phyloP scores from a whole-genome alignment of 202 grass and related monocot genomes.

The Setaria italica region DNA sequence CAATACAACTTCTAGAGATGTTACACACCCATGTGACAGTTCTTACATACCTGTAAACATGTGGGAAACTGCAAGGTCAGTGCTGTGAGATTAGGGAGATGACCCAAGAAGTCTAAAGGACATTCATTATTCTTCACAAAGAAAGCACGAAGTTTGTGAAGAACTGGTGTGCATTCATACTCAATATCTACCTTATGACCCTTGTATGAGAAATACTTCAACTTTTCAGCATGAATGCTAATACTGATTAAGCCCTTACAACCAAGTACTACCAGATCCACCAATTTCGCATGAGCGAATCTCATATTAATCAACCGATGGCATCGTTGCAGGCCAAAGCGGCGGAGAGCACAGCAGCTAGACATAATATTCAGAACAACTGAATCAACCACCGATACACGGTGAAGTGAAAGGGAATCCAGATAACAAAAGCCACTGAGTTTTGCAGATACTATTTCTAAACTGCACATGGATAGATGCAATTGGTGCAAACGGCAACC shows the following conservation, averaged over 20 bases:
- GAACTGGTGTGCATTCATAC: background rate
- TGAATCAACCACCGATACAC: constrained; percentile 8
- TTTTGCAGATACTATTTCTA: too few relatives aligned
- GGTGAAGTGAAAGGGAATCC: background rate
- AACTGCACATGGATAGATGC: background rate
- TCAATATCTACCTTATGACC: background rate
- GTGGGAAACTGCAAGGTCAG: background rate
- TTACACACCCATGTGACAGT: background rate
- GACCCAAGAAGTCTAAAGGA: constrained; percentile 21
- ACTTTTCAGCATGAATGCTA: constrained; percentile 23
- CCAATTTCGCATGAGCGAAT: background rate
- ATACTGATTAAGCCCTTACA: background rate
- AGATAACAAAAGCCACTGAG: background rate
- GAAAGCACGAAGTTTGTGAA: background rate
- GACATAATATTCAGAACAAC: constrained; percentile 9
- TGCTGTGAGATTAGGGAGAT: constrained; percentile 5
- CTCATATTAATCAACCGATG: background rate
- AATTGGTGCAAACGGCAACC: background rate
- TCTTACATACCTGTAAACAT: constrained; percentile 26
- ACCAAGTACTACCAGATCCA: background rate
- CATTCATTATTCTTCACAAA: background rate
- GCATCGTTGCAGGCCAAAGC: background rate
- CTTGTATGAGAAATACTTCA: background rate
- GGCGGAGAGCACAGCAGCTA: constrained; percentile 2
- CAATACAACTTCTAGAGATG: background rate